phyloP scores from a whole-genome alignment of 1,284 basidiomycete species.

The Trichosporon ovoides region DNA sequence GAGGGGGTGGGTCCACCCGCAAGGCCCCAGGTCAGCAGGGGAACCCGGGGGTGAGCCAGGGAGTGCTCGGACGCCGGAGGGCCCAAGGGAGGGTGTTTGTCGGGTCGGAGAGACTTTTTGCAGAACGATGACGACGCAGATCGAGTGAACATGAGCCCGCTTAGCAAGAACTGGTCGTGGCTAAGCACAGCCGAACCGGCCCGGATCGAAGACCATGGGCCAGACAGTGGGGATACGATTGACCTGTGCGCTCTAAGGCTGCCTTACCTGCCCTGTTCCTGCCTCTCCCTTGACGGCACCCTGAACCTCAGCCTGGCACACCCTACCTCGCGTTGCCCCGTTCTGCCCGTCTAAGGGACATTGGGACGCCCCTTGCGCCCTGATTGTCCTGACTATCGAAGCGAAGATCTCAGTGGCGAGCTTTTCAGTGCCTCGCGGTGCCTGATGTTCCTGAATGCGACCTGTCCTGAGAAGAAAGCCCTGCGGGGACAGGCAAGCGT shows the following conservation, averaged over 20 bases:
- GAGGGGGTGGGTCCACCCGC: too few relatives aligned
- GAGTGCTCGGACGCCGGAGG: not conserved
- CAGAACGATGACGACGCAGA: conserved; percentile 1
- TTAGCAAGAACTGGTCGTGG: not conserved
- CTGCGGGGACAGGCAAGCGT: not conserved
- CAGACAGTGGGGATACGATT: too few relatives aligned
- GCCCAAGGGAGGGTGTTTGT: not conserved
- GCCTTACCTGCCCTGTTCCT: too few relatives aligned
- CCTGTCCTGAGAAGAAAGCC: not conserved
- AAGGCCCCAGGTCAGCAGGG: not conserved
- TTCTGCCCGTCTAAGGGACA: not conserved
- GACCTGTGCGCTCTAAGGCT: too few relatives aligned
- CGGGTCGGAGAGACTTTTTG: conserved; percentile 5
- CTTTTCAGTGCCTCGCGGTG: not conserved
- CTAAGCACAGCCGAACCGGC: too few relatives aligned
- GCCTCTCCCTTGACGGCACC: too few relatives aligned
- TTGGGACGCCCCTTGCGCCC: not conserved
- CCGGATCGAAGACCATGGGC: too few relatives aligned
- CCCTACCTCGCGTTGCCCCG: too few relatives aligned
- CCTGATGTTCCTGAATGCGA: not conserved
- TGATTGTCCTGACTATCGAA: not conserved
- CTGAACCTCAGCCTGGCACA: too few relatives aligned
- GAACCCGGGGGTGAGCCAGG: not conserved
- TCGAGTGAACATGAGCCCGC: conserved; percentile 1
- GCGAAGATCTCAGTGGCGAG: conserved; percentile 6